Evolutionary conservation across 441 rosid genomes (phyloP).

Genomic region (Isatis lusitanica): DNA sequence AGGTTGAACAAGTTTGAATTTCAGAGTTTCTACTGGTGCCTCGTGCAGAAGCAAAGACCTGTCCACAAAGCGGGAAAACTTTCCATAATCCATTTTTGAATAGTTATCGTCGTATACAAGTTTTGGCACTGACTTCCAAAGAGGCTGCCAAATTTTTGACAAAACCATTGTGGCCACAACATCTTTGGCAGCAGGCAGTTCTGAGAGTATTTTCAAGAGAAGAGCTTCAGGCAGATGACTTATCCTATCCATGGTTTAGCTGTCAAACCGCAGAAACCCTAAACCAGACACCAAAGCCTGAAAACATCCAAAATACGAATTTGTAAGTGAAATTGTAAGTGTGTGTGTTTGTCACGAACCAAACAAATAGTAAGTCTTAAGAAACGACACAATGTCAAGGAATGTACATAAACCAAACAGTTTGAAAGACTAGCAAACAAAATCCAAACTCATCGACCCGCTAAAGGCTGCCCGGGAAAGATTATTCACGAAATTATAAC

Average conservation of each 20-base stretch:
- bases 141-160: background rate
- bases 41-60: background rate
- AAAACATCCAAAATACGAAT: background rate
- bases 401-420: background rate
- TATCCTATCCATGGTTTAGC: no score
- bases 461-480: background rate
- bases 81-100: background rate
- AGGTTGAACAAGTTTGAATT: background rate
- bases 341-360: background rate
- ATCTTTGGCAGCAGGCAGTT: background rate
- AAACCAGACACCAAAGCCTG: background rate
- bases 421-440: background rate
- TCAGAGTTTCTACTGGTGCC: background rate
- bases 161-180: constrained; percentile 11
- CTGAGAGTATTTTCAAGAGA: background rate
- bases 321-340: background rate
- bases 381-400: background rate
- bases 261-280: no score
- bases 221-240: background rate
- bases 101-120: background rate
- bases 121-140: background rate
- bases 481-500: background rate
- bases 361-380: background rate
- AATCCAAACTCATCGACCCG: background rate
- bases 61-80: background rate